phyloP scores from a whole-genome alignment of 2,329 filamentous ascomycete genomes.

The Penicillium sp. region DNA sequence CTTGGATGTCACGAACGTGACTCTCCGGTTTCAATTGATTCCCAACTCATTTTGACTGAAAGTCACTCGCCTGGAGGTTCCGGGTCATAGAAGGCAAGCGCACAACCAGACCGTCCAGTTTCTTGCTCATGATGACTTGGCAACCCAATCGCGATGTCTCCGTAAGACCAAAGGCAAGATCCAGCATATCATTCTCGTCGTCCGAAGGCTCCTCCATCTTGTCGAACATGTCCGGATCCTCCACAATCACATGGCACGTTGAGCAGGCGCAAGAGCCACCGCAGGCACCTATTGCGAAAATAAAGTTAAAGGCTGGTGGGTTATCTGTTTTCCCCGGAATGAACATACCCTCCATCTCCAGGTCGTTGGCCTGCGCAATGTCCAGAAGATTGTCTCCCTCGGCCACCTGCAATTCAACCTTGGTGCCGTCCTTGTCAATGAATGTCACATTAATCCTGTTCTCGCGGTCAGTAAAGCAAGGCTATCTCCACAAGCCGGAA shows the following conservation, averaged over 20 bases:
- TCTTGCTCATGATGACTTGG: conserved; percentile 88
- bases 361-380: conserved; percentile 88
- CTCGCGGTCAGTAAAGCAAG: conserved; percentile 5
- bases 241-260: conserved; percentile 87
- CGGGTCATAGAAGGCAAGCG: conserved; percentile 90
- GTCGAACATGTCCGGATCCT: conserved; percentile 72
- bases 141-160: conserved; percentile 84
- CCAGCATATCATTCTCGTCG: conserved; percentile 87
- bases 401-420: conserved; percentile 75
- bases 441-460: conserved; percentile 83
- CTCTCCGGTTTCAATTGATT: conserved; percentile 7
- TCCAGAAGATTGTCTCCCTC: conserved; percentile 92
- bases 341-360: conserved; percentile 86
- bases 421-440: conserved; percentile 82
- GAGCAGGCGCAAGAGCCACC: conserved; percentile 92
- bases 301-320: conserved; percentile 8
- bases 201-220: conserved; percentile 76
- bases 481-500: neutral
- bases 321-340: neutral
- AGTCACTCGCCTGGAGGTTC: conserved; percentile 95
- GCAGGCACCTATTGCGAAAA: conserved; percentile 66
- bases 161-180: conserved; percentile 84
- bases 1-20: conserved; percentile 8
- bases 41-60: conserved; percentile 54
- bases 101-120: conserved; percentile 82